Conservation (phyloP, 2,329 filamentous ascomycete genomes). For the Colletotrichum endophyticum region DNA sequence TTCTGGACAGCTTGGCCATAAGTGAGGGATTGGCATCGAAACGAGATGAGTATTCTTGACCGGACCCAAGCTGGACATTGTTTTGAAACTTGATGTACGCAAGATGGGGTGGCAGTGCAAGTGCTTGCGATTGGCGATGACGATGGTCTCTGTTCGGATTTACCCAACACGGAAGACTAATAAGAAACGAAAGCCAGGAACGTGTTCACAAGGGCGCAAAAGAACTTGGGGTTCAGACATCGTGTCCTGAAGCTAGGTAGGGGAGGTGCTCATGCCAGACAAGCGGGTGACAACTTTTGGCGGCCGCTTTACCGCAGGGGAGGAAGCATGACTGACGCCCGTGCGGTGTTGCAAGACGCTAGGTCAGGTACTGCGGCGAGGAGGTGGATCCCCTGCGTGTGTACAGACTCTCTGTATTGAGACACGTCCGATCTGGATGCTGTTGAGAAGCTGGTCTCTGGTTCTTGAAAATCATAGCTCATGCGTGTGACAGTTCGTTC, state of each 20-base stretch:
- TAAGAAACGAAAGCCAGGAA: not conserved
- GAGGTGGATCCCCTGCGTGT: not conserved
- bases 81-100: not conserved
- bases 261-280: not conserved
- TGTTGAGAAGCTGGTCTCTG: not conserved
- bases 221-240: not conserved
- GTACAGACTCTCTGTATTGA: not conserved
- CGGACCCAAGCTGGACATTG: not conserved
- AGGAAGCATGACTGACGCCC: not conserved
- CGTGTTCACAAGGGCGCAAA: not conserved
- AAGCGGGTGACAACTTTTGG: not conserved
- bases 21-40: conserved; percentile 2
- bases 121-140: not conserved
- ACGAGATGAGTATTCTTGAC: conserved; percentile 1
- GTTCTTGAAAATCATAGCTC: not conserved
- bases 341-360: not conserved
- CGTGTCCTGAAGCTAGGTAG: not conserved
- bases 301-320: not conserved
- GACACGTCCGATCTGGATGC: not conserved
- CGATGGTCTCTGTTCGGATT: not conserved
- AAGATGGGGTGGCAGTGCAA: conserved; percentile 7
- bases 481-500: not conserved
- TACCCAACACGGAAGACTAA: not conserved
- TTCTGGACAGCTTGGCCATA: not conserved
- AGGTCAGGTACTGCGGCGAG: not conserved